Percentiles rank a stretch among this genome's conserved stretches.
These are phyloP conservation scores for Fusarium torulosum DNA, from an alignment of 2,329 filamentous ascomycete genomes.

Conservation along the genomic window DNA sequence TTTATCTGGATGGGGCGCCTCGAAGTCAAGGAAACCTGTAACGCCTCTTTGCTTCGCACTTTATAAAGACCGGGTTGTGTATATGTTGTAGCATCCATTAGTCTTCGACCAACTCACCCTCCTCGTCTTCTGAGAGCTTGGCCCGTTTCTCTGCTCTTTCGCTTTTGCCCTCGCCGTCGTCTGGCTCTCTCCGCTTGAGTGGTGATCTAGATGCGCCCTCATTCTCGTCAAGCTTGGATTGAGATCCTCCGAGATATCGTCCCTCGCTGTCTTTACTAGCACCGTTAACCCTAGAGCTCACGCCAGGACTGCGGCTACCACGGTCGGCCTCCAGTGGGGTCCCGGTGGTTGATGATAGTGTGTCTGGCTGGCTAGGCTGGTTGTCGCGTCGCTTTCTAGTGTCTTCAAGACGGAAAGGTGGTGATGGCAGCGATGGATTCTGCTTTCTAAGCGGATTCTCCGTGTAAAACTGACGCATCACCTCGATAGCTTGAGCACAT, in stretches of 20 bases:
- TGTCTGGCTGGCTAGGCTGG: constrained; percentile 57
- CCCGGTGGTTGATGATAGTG: constrained; percentile 61
- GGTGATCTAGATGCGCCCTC: constrained; percentile 54
- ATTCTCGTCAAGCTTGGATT: constrained; percentile 50
- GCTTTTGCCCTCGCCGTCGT: constrained; percentile 51
- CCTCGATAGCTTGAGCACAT: constrained; percentile 78
- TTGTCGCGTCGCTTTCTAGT: constrained; percentile 65
- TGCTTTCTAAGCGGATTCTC: constrained; percentile 73
- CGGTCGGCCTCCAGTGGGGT: constrained; percentile 63
- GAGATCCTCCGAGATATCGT: constrained; percentile 52
- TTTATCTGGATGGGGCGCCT: constrained; percentile 19
- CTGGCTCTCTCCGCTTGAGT: constrained; percentile 59
- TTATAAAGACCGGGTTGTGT: constrained; percentile 28
- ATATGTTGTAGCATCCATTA: constrained; percentile 28
- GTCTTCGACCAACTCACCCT: constrained; percentile 61
- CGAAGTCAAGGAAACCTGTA: constrained; percentile 33
- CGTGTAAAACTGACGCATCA: constrained; percentile 77
- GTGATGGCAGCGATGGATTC: constrained; percentile 66
- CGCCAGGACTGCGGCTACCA: constrained; percentile 65
- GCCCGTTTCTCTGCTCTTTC: constrained; percentile 59
- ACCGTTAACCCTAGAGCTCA: constrained; percentile 56
- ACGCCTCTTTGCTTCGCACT: constrained; percentile 43
- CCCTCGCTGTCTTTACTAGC: constrained; percentile 52
- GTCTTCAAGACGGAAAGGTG: constrained; percentile 67
- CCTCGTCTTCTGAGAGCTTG: constrained; percentile 62